Percentiles rank a stretch among this genome's conserved stretches.
These are phyloP conservation scores for Teratosphaeriaceae sp. DNA, from an alignment of 2,329 filamentous ascomycete species.

Conservation along the genomic window DNA sequence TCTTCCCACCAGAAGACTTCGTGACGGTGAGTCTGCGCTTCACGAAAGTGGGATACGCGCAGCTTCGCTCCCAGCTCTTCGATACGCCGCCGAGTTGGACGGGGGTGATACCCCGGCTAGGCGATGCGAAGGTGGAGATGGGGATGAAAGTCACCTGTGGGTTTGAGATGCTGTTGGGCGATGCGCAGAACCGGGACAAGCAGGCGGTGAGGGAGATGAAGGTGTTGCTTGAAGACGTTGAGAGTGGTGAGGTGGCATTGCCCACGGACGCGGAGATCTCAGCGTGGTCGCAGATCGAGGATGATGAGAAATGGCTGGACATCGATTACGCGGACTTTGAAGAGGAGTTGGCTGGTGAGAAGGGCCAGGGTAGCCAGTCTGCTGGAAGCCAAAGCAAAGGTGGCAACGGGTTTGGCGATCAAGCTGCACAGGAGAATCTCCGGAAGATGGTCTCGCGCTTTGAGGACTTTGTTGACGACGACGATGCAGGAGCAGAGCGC, in stretches of 20 bases:
- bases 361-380: conserved; percentile 18
- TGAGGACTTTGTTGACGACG: conserved; percentile 83
- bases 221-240: conserved; percentile 67
- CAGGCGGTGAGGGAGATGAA: conserved; percentile 67
- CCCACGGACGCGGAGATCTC: conserved; percentile 69
- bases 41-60: conserved; percentile 83
- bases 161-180: conserved; percentile 76
- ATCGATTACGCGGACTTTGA: conserved; percentile 90
- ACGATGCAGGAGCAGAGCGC: conserved; percentile 72
- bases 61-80: conserved; percentile 82
- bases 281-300: conserved; percentile 63
- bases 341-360: conserved; percentile 57
- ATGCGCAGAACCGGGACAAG: conserved; percentile 61
- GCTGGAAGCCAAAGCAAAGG: not conserved
- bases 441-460: conserved; percentile 92
- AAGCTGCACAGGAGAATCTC: conserved; percentile 64
- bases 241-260: conserved; percentile 62
- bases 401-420: conserved; percentile 51
- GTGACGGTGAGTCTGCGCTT: conserved; percentile 75
- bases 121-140: conserved; percentile 48
- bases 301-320: conserved; percentile 86
- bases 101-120: conserved; percentile 34
- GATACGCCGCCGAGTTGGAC: conserved; percentile 53
- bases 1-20: conserved; percentile 71
- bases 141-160: conserved; percentile 89